Evolutionary conservation across 106 monocot genomes (phyloP), one percentile per base, ranked within the genome.

Genomic region (Acanthochlamys bracteata): DNA sequence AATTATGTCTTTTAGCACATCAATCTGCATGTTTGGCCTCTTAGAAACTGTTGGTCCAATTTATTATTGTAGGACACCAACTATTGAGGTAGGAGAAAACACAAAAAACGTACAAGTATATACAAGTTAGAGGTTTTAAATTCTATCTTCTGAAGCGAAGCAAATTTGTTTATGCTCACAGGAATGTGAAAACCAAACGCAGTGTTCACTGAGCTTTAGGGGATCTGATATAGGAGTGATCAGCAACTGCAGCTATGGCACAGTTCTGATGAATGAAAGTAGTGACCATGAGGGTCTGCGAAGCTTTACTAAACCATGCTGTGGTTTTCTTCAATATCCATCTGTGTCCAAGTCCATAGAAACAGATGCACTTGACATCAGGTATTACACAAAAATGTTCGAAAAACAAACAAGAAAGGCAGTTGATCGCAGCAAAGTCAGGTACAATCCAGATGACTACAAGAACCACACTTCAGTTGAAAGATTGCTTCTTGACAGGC

Each of bases 131-230:
- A 33, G 33, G 33, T 33, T 33, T 33, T 6, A 33, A 33, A 6
- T 33, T 33, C 6, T 6, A 3, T 33, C 33, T 6, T 33, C 33
- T 33, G 6, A 33, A 33, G 33, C 33, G 1, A 33, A 33, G n/a
- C 33, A 6, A 33, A 6, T 33, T 49, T 4, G 10, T 49, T 49
- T 49, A 17, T 75, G 20, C 11, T 71, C 59, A 61, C 74, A 84
- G 84, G 78, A 76, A 11, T 66, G 61, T n/a, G 84, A 84, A 22
- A 65, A 76, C 22, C 79, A 82, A 70, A 76, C 71, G 39, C 83
- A 68, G 11, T 79, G 70, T 52, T 80, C 70, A 27, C 40, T 70
- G 60, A 73, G 75, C 66, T 45, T 66, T 59, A 24, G 17, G 4
- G 75, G 60, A 68, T 79, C 83, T 42, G 71, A 75, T 65, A 53